A percentile compares a stretch with the other conserved stretches of the same genome.
These are phyloP conservation scores for Epithemia pelagica DNA, from an alignment of 108 stramenopile genomes.

Conservation along the genomic window DNA sequence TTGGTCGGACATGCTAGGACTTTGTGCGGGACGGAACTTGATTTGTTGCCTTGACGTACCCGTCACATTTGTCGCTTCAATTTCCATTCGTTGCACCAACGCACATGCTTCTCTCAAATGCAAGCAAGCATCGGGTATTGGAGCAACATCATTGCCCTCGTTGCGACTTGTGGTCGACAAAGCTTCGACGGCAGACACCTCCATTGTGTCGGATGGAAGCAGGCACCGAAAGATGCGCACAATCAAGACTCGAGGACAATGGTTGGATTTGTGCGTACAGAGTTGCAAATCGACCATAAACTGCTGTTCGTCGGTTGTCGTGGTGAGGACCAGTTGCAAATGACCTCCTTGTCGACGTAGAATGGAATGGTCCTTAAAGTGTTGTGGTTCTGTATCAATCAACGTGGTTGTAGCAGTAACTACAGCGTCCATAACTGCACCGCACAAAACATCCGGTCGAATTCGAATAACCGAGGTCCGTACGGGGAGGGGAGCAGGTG, in stretches of 20 bases:
- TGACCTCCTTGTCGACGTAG: slow-evolving; percentile 60
- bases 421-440: slow-evolving; percentile 52
- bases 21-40: background rate
- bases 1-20: background rate
- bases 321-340: slow-evolving; percentile 25
- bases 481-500: slow-evolving; percentile 32
- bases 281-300: slow-evolving; percentile 73
- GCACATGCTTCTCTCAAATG: slow-evolving; percentile 42
- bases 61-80: background rate
- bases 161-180: background rate
- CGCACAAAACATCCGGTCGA: slow-evolving; percentile 84
- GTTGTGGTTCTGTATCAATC: slow-evolving; percentile 9
- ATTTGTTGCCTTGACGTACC: background rate
- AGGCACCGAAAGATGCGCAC: slow-evolving; percentile 49
- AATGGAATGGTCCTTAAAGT: slow-evolving; percentile 5
- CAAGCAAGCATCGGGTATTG: background rate
- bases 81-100: slow-evolving; percentile 45
- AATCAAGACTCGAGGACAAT: slow-evolving; percentile 51
- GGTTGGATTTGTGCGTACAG: slow-evolving; percentile 52
- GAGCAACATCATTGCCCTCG: background rate
- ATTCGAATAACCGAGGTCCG: slow-evolving; percentile 70
- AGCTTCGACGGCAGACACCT: background rate
- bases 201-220: background rate
- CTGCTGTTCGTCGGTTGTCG: slow-evolving; percentile 5
- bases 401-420: slow-evolving; percentile 26